phyloP scores from a whole-genome alignment of 108 stramenopile species.

The Conticribra guillardii region DNA sequence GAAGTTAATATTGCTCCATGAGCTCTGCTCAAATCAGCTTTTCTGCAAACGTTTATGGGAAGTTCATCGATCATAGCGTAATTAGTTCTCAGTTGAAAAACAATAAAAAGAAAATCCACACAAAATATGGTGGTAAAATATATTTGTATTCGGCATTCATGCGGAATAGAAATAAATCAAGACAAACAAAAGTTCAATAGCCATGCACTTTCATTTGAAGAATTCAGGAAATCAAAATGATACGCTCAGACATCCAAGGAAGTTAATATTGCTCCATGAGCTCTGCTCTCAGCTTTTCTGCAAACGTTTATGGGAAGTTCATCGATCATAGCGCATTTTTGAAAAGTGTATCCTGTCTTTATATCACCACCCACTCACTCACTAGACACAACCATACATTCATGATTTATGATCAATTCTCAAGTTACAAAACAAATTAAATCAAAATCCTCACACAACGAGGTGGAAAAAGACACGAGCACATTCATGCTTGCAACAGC shows the following conservation, averaged over 20 bases:
- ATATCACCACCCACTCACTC: no score
- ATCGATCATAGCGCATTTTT: slow-evolving; percentile 41
- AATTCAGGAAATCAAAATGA: neutral
- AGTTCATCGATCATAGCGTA: slow-evolving; percentile 49
- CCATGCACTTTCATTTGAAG: no score
- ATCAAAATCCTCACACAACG: no score
- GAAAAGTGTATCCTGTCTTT: slow-evolving; percentile 4
- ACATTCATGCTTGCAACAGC: no score
- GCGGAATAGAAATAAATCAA: no score
- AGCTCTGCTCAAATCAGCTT: slow-evolving; percentile 53
- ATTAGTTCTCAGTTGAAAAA: slow-evolving; percentile 3
- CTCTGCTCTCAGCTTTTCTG: slow-evolving; percentile 56
- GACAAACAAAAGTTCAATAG: no score
- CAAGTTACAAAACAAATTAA: neutral
- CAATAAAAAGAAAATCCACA: neutral
- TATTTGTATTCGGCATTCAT: no score
- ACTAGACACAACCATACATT: no score
- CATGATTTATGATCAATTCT: no score
- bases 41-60: slow-evolving; percentile 59
- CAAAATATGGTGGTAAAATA: no score
- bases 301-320: slow-evolving; percentile 55
- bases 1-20: slow-evolving; percentile 42
- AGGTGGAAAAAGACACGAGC: no score
- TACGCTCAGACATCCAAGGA: slow-evolving; percentile 53
- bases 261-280: slow-evolving; percentile 38